phyloP scores from a whole-genome alignment of 306 rosid species.

The Hippophae rhamnoides region DNA sequence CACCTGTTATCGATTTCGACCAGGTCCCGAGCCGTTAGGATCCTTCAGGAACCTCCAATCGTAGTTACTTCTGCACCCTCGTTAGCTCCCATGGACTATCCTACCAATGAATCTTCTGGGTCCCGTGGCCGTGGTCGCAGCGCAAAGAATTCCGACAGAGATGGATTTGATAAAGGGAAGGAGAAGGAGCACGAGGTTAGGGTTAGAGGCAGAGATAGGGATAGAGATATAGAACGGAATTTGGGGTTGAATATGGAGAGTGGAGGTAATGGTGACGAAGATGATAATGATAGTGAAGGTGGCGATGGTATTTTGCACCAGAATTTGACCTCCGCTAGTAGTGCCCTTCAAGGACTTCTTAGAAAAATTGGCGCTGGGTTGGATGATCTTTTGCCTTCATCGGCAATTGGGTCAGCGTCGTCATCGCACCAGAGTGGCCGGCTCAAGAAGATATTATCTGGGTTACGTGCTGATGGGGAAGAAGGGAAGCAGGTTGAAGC shows the following conservation, averaged over 20 bases:
- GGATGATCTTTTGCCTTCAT: constrained; percentile 77
- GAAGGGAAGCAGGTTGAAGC: constrained; percentile 97
- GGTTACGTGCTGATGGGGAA: constrained; percentile 86
- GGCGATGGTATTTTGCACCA: constrained; percentile 68
- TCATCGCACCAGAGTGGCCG: constrained; percentile 88
- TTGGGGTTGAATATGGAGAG: constrained; percentile 56
- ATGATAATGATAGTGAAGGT: constrained; percentile 82
- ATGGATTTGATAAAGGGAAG: constrained; percentile 62
- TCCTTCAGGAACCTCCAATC: constrained; percentile 24
- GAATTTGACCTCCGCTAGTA: constrained; percentile 84
- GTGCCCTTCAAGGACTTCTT: constrained; percentile 95
- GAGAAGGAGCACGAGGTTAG: constrained; percentile 93
- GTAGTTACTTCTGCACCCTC: constrained; percentile 6
- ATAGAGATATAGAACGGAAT: constrained; percentile 47
- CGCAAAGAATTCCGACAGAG: constrained; percentile 54
- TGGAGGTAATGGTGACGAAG: constrained; percentile 51
- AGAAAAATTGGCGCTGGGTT: constrained; percentile 93
- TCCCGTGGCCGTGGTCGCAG: constrained; percentile 70
- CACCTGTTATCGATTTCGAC: constrained; percentile 35
- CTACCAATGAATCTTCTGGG: constrained; percentile 73
- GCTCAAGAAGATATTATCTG: constrained; percentile 76
- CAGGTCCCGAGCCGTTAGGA: constrained; percentile 58
- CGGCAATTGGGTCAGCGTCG: constrained; percentile 69
- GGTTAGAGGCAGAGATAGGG: constrained; percentile 37
- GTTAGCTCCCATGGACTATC: constrained; percentile 52